Evolutionary conservation across 352 stramenopile genomes (phyloP).

Genomic region (Phytophthora aleatoria): DNA sequence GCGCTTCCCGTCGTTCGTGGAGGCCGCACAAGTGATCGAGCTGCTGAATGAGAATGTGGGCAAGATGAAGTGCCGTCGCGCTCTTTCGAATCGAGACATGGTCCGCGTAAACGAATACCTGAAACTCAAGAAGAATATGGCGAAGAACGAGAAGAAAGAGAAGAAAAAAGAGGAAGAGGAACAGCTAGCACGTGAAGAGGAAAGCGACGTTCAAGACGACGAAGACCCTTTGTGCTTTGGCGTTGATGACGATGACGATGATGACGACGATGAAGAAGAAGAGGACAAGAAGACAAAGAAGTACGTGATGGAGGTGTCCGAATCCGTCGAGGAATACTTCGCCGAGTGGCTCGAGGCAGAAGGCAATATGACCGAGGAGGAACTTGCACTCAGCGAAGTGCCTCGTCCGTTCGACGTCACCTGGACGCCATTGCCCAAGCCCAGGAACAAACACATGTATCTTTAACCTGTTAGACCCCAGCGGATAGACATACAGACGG

Average conservation of each 20-base stretch:
- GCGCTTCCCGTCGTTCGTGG: constrained; percentile 66
- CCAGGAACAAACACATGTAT: constrained; percentile 84
- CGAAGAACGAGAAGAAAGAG: constrained; percentile 23
- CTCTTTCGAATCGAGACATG: constrained; percentile 49
- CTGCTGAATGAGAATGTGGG: constrained; percentile 59
- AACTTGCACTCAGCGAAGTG: constrained; percentile 45
- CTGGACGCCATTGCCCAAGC: constrained; percentile 57
- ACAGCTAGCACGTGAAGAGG: constrained; percentile 31
- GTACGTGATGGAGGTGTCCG: constrained; percentile 18
- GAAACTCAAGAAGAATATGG: constrained; percentile 48
- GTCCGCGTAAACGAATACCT: constrained; percentile 41
- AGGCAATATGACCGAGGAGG: constrained; percentile 40
- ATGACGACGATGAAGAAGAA: constrained; percentile 42
- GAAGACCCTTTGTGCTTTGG: constrained; percentile 28
- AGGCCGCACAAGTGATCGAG: constrained; percentile 78
- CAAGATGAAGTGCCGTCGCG: constrained; percentile 58
- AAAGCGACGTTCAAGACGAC: constrained; percentile 32
- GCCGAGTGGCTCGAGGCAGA: constrained; percentile 44
- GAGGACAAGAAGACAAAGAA: constrained; percentile 23
- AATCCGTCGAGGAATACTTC: constrained; percentile 56
- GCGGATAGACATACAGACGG: constrained; percentile 22
- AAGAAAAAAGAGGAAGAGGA: constrained; percentile 22
- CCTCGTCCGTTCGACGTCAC: constrained; percentile 77
- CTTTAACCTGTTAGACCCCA: constrained; percentile 42
- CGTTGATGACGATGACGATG: constrained; percentile 31